phyloP scores from a whole-genome alignment of 768 basidiomycete species.

The Melanogaster broomeanus region DNA sequence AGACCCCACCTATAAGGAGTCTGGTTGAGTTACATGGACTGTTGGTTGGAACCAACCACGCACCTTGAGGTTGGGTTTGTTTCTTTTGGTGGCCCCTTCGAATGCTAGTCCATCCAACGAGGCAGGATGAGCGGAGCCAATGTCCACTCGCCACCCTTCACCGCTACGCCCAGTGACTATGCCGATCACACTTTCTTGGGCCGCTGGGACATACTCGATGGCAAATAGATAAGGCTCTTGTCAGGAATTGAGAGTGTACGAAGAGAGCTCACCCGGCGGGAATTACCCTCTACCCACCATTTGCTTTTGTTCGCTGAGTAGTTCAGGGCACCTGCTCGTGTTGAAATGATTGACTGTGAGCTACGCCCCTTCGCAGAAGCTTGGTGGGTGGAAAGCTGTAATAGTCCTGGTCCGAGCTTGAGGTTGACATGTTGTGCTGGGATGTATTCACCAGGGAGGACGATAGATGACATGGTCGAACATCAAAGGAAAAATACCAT shows the following conservation, averaged over 20 bases:
- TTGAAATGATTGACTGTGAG: conserved; percentile 49
- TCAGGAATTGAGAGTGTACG: neutral
- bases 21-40: conserved; percentile 5
- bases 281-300: conserved; percentile 90
- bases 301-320: conserved; percentile 72
- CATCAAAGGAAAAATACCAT: conserved; percentile 12
- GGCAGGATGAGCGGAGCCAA: conserved; percentile 86
- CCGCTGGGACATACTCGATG: conserved; percentile 83
- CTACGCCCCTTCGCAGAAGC: conserved; percentile 14
- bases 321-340: conserved; percentile 68
- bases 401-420: conserved; percentile 83
- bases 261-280: conserved; percentile 65
- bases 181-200: conserved; percentile 89
- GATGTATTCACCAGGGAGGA: conserved; percentile 83
- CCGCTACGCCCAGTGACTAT: conserved; percentile 77
- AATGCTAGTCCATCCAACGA: conserved; percentile 90
- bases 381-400: conserved; percentile 46
- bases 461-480: conserved; percentile 47
- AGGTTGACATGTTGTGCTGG: conserved; percentile 76
- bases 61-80: conserved; percentile 92
- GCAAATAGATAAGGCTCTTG: neutral
- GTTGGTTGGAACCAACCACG: neutral
- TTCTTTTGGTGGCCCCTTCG: conserved; percentile 94
- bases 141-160: conserved; percentile 92
- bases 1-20: conserved; percentile 70